Conservation (phyloP, 2,329 filamentous ascomycete genomes). For the Fusarium nodosum region DNA sequence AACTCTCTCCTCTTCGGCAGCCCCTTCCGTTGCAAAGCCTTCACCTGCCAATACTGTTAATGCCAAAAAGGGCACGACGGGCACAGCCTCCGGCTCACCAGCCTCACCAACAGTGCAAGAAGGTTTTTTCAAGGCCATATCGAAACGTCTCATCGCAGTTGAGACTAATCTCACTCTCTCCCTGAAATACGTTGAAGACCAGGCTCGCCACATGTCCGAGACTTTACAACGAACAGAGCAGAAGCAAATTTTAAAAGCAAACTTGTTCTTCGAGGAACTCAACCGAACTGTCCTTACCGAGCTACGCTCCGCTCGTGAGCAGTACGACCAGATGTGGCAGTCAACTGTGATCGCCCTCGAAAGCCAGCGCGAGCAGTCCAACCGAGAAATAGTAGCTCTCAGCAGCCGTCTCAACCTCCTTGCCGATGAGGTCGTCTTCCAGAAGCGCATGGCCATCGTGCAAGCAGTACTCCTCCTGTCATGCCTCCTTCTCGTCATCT, state of each 20-base stretch:
- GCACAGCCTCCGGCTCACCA: constrained; percentile 47
- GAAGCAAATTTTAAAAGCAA: constrained; percentile 85
- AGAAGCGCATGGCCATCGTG: constrained; percentile 93
- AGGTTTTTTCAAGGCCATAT: constrained; percentile 96
- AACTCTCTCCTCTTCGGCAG: constrained; percentile 16
- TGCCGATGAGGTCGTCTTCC: constrained; percentile 90
- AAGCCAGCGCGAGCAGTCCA: constrained; percentile 85
- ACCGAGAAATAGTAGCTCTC: constrained; percentile 85
- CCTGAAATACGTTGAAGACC: constrained; percentile 95
- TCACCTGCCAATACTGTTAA: constrained; percentile 34
- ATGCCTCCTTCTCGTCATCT: constrained; percentile 89
- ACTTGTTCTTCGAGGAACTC: constrained; percentile 83
- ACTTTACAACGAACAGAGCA: constrained; percentile 89
- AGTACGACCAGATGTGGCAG: constrained; percentile 98
- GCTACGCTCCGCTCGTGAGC: constrained; percentile 79
- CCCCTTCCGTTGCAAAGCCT: constrained; percentile 28
- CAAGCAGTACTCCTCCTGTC: constrained; percentile 89
- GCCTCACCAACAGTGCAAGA: constrained; percentile 88
- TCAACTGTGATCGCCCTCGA: constrained; percentile 93
- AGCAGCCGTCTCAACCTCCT: constrained; percentile 85
- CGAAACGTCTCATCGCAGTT: constrained; percentile 90
- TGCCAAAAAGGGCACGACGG: constrained; percentile 50
- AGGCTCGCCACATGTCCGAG: constrained; percentile 90
- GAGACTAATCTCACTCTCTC: constrained; percentile 94
- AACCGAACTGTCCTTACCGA: constrained; percentile 90